Conservation (phyloP, 495 filamentous ascomycete species). For the Aspergillus avenaceus region DNA sequence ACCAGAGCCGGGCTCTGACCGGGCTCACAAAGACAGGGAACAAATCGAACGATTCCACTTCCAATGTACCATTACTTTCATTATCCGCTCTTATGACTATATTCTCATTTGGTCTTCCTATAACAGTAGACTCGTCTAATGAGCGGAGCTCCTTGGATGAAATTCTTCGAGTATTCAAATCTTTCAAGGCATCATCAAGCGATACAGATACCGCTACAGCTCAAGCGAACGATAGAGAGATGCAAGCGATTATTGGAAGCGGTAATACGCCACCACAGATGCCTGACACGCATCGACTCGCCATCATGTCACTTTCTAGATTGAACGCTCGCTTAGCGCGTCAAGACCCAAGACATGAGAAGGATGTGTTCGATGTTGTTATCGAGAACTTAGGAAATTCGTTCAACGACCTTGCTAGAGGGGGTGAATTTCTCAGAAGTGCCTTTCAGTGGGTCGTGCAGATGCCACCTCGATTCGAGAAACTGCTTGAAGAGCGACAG, state of each 20-base stretch:
- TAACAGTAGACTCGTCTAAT: slow-evolving; percentile 13
- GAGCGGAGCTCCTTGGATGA: slow-evolving; percentile 30
- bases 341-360: slow-evolving; percentile 25
- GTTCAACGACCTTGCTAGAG: slow-evolving; percentile 30
- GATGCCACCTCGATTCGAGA: slow-evolving; percentile 47
- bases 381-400: slow-evolving; percentile 27
- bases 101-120: slow-evolving; percentile 40
- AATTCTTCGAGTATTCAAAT: slow-evolving; percentile 38
- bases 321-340: slow-evolving; percentile 23
- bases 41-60: slow-evolving; percentile 31
- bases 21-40: slow-evolving; percentile 24
- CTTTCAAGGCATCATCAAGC: slow-evolving; percentile 36
- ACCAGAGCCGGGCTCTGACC: slow-evolving; percentile 35
- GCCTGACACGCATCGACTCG: slow-evolving; percentile 37
- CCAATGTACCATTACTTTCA: slow-evolving; percentile 43
- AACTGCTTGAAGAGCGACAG: slow-evolving; percentile 42
- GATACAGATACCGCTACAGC: slow-evolving; percentile 24
- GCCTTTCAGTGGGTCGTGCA: slow-evolving; percentile 49
- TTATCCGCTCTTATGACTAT: slow-evolving; percentile 43
- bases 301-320: slow-evolving; percentile 25
- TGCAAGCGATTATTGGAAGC: slow-evolving; percentile 24
- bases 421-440: slow-evolving; percentile 32
- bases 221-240: slow-evolving; percentile 32
- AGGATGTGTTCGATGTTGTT: slow-evolving; percentile 23
- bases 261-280: slow-evolving; percentile 24